Conservation (phyloP, 306 rosid species). For the Dryas alaskensis region DNA sequence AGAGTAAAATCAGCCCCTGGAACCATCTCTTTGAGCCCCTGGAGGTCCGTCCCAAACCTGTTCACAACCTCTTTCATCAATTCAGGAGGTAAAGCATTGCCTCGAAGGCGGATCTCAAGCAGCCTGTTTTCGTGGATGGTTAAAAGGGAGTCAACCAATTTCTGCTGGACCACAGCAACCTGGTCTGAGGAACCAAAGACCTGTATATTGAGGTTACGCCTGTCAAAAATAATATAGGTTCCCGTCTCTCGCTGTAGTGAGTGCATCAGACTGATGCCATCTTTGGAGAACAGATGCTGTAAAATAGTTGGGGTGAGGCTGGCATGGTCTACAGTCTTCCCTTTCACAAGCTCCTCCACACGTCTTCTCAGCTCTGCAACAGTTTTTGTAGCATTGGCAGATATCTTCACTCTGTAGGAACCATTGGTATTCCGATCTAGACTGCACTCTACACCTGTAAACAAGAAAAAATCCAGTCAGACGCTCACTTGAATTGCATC, state of each 20-base stretch:
- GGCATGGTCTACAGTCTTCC: constrained; percentile 53
- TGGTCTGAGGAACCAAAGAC: constrained; percentile 59
- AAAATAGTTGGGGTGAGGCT: constrained; percentile 65
- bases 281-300: constrained; percentile 61
- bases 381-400: constrained; percentile 78
- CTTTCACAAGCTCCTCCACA: constrained; percentile 72
- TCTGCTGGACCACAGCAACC: constrained; percentile 53
- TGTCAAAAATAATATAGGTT: constrained; percentile 64
- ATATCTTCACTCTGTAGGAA: constrained; percentile 65
- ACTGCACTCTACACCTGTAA: constrained; percentile 62
- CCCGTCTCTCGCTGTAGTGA: constrained; percentile 64
- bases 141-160: constrained; percentile 55
- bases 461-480: constrained; percentile 31
- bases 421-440: constrained; percentile 54
- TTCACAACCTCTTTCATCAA: constrained; percentile 77
- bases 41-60: constrained; percentile 81
- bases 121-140: constrained; percentile 64
- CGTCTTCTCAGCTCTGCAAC: constrained; percentile 78
- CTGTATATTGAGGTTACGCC: constrained; percentile 51
- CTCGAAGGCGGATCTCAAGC: constrained; percentile 64
- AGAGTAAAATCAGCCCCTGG: constrained; percentile 65
- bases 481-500: neutral
- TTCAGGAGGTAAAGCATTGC: constrained; percentile 64
- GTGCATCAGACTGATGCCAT: constrained; percentile 53
- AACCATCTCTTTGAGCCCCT: constrained; percentile 62